These are phyloP conservation scores for Kuraishia hungarica DNA, from an alignment of 805 yeast genomes.

Conservation along the genomic window DNA sequence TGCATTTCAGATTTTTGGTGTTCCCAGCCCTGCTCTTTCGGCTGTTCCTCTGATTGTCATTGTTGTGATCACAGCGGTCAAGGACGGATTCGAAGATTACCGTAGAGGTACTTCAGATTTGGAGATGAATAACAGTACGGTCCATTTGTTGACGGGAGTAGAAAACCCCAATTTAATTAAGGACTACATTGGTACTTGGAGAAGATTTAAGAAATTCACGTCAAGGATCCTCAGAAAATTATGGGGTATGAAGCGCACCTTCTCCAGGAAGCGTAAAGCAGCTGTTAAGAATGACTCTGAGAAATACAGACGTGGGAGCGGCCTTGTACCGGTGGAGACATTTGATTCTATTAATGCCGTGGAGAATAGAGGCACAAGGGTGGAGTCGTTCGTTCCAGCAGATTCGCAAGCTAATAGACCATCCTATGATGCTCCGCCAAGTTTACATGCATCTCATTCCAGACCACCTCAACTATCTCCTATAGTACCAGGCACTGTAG, in stretches of 20 bases:
- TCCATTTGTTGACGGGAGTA: constrained; percentile 46
- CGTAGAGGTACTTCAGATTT: constrained; percentile 55
- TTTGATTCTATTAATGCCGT: neutral
- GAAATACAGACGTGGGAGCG: neutral
- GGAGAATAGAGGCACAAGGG: neutral
- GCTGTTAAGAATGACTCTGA: neutral
- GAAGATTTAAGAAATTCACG: constrained; percentile 51
- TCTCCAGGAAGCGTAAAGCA: constrained; percentile 3
- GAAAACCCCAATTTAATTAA: constrained; percentile 48
- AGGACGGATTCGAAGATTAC: constrained; percentile 74
- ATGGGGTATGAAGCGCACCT: constrained; percentile 2
- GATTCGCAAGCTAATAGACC: neutral
- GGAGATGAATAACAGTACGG: constrained; percentile 59
- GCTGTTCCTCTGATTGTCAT: constrained; percentile 79
- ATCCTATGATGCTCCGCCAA: neutral
- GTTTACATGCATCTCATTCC: constrained; percentile 1
- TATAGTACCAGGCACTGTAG: constrained; percentile 20
- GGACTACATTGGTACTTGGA: constrained; percentile 54
- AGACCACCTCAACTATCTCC: constrained; percentile 12
- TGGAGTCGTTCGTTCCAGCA: neutral
- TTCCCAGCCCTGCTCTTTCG: constrained; percentile 60
- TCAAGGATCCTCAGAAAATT: constrained; percentile 22
- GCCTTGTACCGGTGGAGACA: neutral
- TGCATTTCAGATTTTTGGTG: constrained; percentile 65
- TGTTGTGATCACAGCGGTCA: constrained; percentile 63